Base-by-base conservation (phyloP, 169 alveolate genomes). In the Cryptosporidium baileyi region DNA sequence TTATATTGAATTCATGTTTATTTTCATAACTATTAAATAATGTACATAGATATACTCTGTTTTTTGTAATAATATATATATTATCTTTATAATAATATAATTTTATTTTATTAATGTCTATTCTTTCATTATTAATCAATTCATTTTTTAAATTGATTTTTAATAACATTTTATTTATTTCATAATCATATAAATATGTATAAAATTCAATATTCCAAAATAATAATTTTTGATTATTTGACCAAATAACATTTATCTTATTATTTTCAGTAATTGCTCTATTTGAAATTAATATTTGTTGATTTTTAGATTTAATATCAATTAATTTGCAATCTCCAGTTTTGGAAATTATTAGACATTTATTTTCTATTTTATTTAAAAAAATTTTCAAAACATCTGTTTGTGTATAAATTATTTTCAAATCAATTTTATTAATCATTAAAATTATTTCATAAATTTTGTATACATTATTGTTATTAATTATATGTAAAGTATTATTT, bases 181-280 rank as follows among this genome's bases (percentile, higher is more conserved):
- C 40, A 24, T 24, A 24, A 74, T 54, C 60, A 57, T 74, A 74
- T 22, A 54, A 19, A 32, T 52, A 57, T 34, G 54, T 19, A 3
- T 74, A 32, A 57, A 13, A 47, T 0, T 61, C 57, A 74, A 74
- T 30, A n/a, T 40, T 36, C 85, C 85, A 74, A 26, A 54, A 17
- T 11, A 57, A 26, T 5, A 19, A 57, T 13, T 2, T 1, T 1
- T 17, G 41, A 7, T 57, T 13, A 22, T 52, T 57, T 26, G 43
- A 9, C 65, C 67, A 74, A 17, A 74, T 74, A 52, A 51, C 26
- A 74, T 34, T 74, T 4, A 74, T 54, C 13, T 36, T 74, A 19
- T 44, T 45, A 44, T 45, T 65, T 9, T 65, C 32, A 19, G 13
- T 30, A n/a, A n/a, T n/a, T n/a, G 28, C 30, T 65, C 49, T 74